Conservation (phyloP, 1,284 basidiomycete genomes). For the Ceraceosorus guamensis region DNA sequence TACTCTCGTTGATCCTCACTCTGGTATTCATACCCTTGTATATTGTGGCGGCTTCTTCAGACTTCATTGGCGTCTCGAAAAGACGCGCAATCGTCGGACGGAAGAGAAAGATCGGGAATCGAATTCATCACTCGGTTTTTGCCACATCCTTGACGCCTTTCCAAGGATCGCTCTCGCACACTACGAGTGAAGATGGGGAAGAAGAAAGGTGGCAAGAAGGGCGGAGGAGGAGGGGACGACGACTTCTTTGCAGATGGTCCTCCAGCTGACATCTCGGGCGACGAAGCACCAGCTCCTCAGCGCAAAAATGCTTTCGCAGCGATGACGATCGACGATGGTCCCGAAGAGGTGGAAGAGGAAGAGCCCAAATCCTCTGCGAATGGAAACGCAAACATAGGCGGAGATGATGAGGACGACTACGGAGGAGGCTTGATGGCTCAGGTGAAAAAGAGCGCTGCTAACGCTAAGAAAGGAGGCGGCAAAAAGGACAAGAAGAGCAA, state of each 20-base stretch:
- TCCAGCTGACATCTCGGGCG: background rate
- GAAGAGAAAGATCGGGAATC: no score
- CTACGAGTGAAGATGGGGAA: conserved; percentile 25
- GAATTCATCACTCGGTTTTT: no score
- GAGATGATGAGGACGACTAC: conserved; percentile 26
- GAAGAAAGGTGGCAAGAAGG: conserved; percentile 39
- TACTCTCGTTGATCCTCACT: no score
- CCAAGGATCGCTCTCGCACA: no score
- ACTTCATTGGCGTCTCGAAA: no score
- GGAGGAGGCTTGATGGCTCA: conserved; percentile 32
- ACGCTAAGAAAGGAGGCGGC: conserved; percentile 18
- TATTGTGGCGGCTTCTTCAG: no score
- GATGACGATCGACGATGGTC: conserved; percentile 10
- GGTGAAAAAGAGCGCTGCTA: conserved; percentile 6
- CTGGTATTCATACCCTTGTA: no score
- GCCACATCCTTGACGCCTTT: no score
- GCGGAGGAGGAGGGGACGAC: conserved; percentile 14
- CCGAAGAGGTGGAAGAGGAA: conserved; percentile 4
- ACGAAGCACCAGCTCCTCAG: conserved; percentile 6
- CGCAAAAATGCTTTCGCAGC: conserved; percentile 12
- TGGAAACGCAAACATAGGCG: conserved; percentile 13
- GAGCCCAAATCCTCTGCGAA: background rate
- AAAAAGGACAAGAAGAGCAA: conserved; percentile 42
- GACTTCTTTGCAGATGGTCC: conserved; percentile 22
- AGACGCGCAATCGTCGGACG: no score